Conservation (phyloP, 75 land plant species). For the Isoetes taiwanensis region DNA sequence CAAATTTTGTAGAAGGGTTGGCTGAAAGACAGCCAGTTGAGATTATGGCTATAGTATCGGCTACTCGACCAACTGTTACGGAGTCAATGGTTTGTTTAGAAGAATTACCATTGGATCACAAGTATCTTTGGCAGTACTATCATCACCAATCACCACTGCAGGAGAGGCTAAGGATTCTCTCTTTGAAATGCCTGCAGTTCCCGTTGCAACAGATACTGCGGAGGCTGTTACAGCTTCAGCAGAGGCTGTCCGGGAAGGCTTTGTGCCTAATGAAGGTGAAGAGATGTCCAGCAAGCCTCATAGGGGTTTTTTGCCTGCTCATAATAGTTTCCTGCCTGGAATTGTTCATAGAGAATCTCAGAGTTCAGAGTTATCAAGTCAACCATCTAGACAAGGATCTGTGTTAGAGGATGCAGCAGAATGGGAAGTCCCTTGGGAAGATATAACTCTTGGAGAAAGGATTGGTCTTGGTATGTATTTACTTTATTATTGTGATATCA, state of each 20-base stretch:
- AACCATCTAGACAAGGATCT: conserved; percentile 36
- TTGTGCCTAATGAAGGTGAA: not conserved
- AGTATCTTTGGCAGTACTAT: conserved; percentile 68
- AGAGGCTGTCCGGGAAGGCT: conserved; percentile 36
- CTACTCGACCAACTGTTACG: too few relatives aligned
- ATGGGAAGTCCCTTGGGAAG: conserved; percentile 80
- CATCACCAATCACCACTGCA: conserved; percentile 78
- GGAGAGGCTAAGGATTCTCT: conserved; percentile 68
- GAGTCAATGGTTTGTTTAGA: too few relatives aligned
- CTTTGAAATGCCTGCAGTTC: conserved; percentile 67
- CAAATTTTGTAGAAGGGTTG: conserved; percentile 30
- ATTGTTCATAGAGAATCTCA: conserved; percentile 31
- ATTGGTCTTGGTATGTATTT: conserved; percentile 78
- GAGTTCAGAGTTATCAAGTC: conserved; percentile 41
- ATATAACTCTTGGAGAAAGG: conserved; percentile 66
- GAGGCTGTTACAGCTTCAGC: conserved; percentile 74
- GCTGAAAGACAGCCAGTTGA: conserved; percentile 21
- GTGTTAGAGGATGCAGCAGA: conserved; percentile 65
- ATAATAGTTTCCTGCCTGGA: too few relatives aligned
- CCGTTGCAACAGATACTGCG: conserved; percentile 68
- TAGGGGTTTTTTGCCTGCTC: too few relatives aligned
- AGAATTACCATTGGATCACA: conserved; percentile 14
- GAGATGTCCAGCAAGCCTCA: conserved; percentile 18
- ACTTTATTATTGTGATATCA: too few relatives aligned
- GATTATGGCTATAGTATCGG: conserved; percentile 7